Base-by-base conservation (phyloP, 768 basidiomycete species). In the Lactifluus hygrophoroides region DNA sequence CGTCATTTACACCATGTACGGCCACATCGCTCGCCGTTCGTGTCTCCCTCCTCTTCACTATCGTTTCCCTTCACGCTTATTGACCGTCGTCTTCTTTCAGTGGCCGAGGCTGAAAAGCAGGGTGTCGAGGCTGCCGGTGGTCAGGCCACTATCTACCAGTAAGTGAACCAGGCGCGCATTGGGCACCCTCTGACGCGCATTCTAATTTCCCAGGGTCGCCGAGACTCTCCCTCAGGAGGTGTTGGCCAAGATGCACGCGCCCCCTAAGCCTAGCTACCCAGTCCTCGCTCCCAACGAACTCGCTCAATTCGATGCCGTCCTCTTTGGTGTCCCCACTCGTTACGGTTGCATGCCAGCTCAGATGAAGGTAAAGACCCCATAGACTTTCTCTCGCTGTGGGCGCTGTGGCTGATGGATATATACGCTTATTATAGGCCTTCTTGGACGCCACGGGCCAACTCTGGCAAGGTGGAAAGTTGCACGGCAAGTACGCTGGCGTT, bases 301-400 rank as follows among this genome's bases (percentile, higher is more conserved):
- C 51, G 63, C 72, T 19, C 57, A 76, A 5, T 87, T 78, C 66
- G 88, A 94, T 65, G 90, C 80, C 5, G 84, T 80, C 77, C 63
- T 94, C 62, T 76, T 90, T 51, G 91, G 89, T 59, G 75, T 90
- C 57, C 85, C 86, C 52, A 88, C 87, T 27, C 85, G 91, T 65
- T 94, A 80, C 72, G 91, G 91, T 42, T 83, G 79, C 66, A 84
- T 89, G 70, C 81, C 90, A 25, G 86, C 76, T 2, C 91, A 94
- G 65, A 86, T 82, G 82, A 88, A 86, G 80, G 85, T 81, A 52
- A 2, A 74, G 16, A 63, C 8, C 19, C 6, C 51, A 0, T 10
- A 4, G 11, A n/a, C 4, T 28, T 42, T n/a, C 3, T 21, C 19
- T 16, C 25, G 3, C n/a, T 4, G 11, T 43, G n/a, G 28, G 25